Base-by-base conservation (phyloP, 2,329 filamentous ascomycete species). In the Penicillium sp. region DNA sequence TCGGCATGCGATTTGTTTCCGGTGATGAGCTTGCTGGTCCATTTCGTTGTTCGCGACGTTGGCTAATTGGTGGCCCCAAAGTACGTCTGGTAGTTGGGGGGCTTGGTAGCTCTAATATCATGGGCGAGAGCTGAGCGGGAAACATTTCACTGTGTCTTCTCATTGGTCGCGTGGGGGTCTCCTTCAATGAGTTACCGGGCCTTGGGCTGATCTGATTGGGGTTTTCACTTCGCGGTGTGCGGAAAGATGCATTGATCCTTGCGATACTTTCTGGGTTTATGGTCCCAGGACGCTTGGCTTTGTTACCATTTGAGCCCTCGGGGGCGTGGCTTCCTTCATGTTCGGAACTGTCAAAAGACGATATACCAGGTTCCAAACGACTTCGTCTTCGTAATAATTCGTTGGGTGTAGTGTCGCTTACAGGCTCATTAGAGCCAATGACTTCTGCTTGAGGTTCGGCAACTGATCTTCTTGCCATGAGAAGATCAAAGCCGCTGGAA, bases 251-350 rank as follows among this genome's bases (percentile, higher is more conserved):
- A 31, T 59, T 60, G 9, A 59, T 59, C 43, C 36, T 49, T 2
- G 56, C 53, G 3, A 61, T 54, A 14, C 54, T 59, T 57, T 56
- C 59, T 5, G 60, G 60, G 29, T 61, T 62, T 10, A 50, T 21
- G 13, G 48, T 51, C 3, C 50, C 46, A 8, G 49, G 49, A 11
- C 16, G 14, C 22, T 47, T 45, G 4, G 18, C n/a, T 29, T 3
- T 43, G 2, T 8, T 10, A 2, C 14, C 13, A 7, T 11, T 4
- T 10, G 31, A 10, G n/a, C 22, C 16, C 4, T 41, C 18, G 1
- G 18, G 9, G 8, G 8, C 38, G 21, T 4, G n/a, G 1, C 9
- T 27, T 7, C 1, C 5, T 9, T 31, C 16, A 21, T 10, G 18
- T 5, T 5, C 21, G 4, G 43, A 40, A 14, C n/a, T 38, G 3